Base-by-base conservation (phyloP, 495 filamentous ascomycete species). In the Hyaloscypha hepaticicola region DNA sequence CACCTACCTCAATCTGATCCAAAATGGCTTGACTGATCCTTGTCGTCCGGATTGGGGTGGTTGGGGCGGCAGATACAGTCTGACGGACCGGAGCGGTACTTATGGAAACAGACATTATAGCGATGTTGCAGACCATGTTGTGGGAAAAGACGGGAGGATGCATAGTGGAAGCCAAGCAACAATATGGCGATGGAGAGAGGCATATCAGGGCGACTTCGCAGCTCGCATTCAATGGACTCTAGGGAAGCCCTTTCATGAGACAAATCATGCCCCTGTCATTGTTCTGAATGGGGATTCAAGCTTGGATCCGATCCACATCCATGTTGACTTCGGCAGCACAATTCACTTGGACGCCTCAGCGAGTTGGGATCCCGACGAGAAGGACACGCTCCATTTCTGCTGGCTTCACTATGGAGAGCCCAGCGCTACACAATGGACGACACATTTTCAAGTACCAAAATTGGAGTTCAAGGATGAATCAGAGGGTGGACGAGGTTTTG, bases 181-280 rank as follows among this genome's bases (percentile, higher is more conserved):
- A 1, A 78, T 81, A 58, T 83, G 80, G 80, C 71, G 81, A 19
- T 83, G 79, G 81, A 60, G 79, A 16, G 72, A 76, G 60, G 78
- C 77, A 0, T 80, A 76, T 61, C 78, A 82, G 67, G 77, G 77
- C 59, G 80, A 83, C 63, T 80, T 83, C 50, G 79, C 79, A 0
- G 80, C 80, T 9, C 71, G 81, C 2, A 80, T 83, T 53, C 75
- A 80, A 68, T 83, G 80, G 81, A 76, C 76, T 3, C 62, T 82
- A 0, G 64, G 70, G 5, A 22, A 66, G 3, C 65, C 76, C 51
- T 60, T 72, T 25, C 58, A 53, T 26, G 65, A 65, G 9, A 75
- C 72, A 8, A 80, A 79, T 55, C 79, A 83, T 61, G 74, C 74
- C 27, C 80, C 80, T 11, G 72, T 81, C 1, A 69, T 81, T 19